Evolutionary conservation across 225 moss, liverwort and hornwort species (phyloP), one percentile per base, ranked within the genome.

Genomic region (Straminergon stramineum): DNA sequence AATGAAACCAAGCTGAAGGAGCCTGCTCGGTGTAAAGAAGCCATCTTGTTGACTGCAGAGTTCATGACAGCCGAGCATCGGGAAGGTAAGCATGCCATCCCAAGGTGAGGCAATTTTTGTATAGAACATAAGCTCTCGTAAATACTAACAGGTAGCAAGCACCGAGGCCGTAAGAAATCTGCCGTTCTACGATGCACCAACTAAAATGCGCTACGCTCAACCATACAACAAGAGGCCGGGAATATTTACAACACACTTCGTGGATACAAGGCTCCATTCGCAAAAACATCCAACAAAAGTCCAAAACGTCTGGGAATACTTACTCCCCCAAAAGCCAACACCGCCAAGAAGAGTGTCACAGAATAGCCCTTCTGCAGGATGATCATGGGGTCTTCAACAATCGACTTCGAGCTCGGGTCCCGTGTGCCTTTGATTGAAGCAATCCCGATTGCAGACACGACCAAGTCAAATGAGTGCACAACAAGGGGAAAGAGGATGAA

Each of bases 401-500:
- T 84, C 89, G 93, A 91, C 92, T 97, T 98, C 23, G 94, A 97
- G 89, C 93, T 93, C 23, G 94, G 97, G 89, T 97, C 98, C 63
- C 98, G 94, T 78, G 97, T 97, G 90, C 96, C 94, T 87, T 96
- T 99, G 48, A 99, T 94, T 83, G 99, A 99, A 67, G 96, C 92
- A 80, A 99, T 99, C 83, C 99, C 99, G 88, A 95, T 87, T 63
- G 96, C 99, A 88, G 97, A 99, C 75, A 99, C 99, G 73, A 99
- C 94, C 90, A 99, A 91, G 89, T 99, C 99, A 60, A 99, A 97
- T 22, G 99, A 97, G 91, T 99, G 99, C n/a, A 99, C 94, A 87
- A 99, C 99, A 34, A 99, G 93, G 68, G 99, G 99, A 89, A 99
- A 99, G 79, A 99, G 94, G 88, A 99, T 97, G 94, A 99, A 99